These are phyloP conservation scores for apple (Malus domestica) DNA, from an alignment of 306 rosid genomes.

Conservation along the genomic window DNA sequence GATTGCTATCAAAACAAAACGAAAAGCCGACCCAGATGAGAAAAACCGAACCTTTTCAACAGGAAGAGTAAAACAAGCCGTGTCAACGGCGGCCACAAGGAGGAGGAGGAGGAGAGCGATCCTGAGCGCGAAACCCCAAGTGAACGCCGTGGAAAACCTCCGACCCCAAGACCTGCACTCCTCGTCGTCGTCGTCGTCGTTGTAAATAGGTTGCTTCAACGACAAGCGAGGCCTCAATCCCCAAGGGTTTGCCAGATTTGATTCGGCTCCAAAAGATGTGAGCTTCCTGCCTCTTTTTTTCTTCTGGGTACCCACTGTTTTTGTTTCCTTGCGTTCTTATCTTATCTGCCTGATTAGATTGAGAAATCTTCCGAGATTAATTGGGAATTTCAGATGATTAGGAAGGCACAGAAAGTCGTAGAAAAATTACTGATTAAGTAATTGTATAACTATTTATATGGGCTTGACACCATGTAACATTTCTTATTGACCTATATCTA, in stretches of 20 bases:
- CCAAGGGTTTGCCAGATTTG: conserved; percentile 71
- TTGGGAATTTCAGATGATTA: neutral
- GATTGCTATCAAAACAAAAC: neutral
- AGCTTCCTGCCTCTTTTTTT: neutral
- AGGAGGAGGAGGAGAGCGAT: conserved; percentile 18
- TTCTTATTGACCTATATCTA: too few relatives aligned
- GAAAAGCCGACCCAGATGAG: conserved; percentile 17
- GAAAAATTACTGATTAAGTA: neutral
- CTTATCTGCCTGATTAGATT: neutral
- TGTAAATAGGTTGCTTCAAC: conserved; percentile 41
- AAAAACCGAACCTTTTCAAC: conserved; percentile 58
- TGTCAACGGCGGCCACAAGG: conserved; percentile 49
- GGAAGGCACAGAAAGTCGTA: neutral
- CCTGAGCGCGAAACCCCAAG: too few relatives aligned
- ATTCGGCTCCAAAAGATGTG: neutral
- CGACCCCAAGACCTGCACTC: conserved; percentile 76
- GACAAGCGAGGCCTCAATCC: conserved; percentile 84
- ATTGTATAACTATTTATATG: too few relatives aligned
- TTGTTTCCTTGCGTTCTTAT: neutral
- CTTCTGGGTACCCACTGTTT: neutral
- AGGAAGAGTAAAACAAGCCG: conserved; percentile 80
- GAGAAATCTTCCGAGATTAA: neutral
- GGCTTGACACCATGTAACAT: too few relatives aligned
- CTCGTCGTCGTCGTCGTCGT: conserved; percentile 55
- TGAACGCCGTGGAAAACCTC: conserved; percentile 3